Evolutionary conservation across 257 asterid species (phyloP).

Genomic region (Thymus mandschuricus): DNA sequence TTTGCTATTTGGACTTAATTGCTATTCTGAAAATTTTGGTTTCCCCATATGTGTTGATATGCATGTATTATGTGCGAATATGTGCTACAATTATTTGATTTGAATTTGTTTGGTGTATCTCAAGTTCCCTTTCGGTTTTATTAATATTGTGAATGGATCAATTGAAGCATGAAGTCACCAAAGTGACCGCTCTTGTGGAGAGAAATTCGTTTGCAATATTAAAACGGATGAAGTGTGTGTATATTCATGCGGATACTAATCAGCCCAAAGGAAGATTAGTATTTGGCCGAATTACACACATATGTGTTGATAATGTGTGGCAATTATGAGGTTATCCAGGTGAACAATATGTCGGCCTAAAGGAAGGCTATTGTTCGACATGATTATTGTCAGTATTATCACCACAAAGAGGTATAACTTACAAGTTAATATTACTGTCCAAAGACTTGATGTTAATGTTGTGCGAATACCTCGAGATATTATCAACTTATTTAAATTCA

Average conservation of each 20-base stretch:
- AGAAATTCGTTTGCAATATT: neutral
- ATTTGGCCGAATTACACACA: neutral
- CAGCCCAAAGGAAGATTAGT: conserved; percentile 6
- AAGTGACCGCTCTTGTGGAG: conserved; percentile 3
- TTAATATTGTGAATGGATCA: neutral
- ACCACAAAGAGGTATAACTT: too few relatives aligned
- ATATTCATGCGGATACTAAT: neutral
- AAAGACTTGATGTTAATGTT: neutral
- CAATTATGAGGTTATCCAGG: neutral
- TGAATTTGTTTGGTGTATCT: neutral
- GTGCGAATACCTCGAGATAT: neutral
- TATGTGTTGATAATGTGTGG: conserved; percentile 1
- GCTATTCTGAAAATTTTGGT: too few relatives aligned
- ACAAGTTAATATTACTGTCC: too few relatives aligned
- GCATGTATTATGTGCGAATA: too few relatives aligned
- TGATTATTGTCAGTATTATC: too few relatives aligned
- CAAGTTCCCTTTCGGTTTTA: neutral
- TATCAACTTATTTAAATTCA: neutral
- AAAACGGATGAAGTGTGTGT: neutral
- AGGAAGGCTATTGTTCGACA: neutral
- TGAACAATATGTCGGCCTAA: neutral
- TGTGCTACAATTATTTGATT: neutral
- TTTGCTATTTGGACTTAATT: too few relatives aligned
- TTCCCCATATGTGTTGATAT: too few relatives aligned
- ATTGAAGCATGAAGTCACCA: conserved; percentile 7